Base-by-base conservation (phyloP, 1,284 basidiomycete species). In the Moesziomyces antarcticus region DNA sequence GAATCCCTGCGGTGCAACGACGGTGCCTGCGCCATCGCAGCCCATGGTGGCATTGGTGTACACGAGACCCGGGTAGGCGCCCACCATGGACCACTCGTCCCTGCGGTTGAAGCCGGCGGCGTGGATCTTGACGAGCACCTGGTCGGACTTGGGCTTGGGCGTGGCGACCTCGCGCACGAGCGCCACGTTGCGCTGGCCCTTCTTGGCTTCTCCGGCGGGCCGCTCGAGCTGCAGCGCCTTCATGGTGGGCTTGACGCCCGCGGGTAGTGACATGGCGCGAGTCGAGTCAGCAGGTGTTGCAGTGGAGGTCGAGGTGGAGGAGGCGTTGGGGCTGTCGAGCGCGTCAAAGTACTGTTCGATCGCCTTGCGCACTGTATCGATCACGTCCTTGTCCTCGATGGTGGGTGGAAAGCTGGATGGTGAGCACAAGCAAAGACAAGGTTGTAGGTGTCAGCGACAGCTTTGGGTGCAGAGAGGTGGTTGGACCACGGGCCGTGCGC, bases 101-200 rank as follows among this genome's bases (percentile, higher is more conserved):
- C 90, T 86, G 70, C 90, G 91, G 81, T 93, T 93, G 86, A 92
- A 92, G n/a, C 88, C 89, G 0, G 88, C 90, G 10, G 91, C 91
- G 18, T 85, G 67, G 49, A 82, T 73, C 69, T 78, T 78, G 53
- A 81, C 67, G 14, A 81, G 61, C 16, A 81, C 75, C 53, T 74
- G 65, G 41, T 72, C 60, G 0, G 62, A 50, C 1, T 33, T 52
- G 6, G 70, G 62, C 18, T 50, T 51, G n/a, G 79, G 77, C 9
- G 72, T 61, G 14, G 66, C 55, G 5, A 77, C 65, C 6, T 78
- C 63, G 3, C 69, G 65, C 3, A 81, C 61, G 1, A 46, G 55
- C 8, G 78, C 75, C 9, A 60, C 44, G 46, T 78, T 73, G 13
- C 77, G 75, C 41, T 64, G 51, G 3, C 77, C 75, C 50, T 75